Conservation (phyloP, 2,329 filamentous ascomycete species). For the Claviceps maximensis region DNA sequence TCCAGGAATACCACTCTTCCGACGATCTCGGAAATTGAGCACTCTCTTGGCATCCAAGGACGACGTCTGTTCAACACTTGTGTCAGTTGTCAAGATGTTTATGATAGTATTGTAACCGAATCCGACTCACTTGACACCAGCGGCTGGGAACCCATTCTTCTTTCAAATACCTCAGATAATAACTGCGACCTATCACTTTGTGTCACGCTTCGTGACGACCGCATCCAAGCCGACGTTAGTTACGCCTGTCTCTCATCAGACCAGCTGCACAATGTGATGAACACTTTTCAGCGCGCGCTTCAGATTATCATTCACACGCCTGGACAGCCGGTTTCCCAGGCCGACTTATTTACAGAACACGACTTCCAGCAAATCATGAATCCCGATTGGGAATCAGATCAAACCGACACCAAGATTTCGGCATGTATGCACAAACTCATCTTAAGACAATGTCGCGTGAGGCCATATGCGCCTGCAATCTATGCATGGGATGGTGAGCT, state of each 20-base stretch:
- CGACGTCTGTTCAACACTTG: constrained; percentile 37
- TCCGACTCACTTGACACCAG: constrained; percentile 5
- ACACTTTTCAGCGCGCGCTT: constrained; percentile 40
- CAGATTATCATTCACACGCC: constrained; percentile 30
- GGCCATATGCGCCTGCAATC: constrained; percentile 27
- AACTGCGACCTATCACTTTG: constrained; percentile 35
- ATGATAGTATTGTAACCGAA: constrained; percentile 10
- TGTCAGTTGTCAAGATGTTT: constrained; percentile 32
- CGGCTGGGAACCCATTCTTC: constrained; percentile 7
- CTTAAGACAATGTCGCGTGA: constrained; percentile 23
- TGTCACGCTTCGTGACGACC: constrained; percentile 26
- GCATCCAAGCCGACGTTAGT: constrained; percentile 30
- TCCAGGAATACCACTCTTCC: constrained; percentile 27
- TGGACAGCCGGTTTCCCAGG: constrained; percentile 27
- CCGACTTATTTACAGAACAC: constrained; percentile 40
- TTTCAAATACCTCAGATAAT: constrained; percentile 11
- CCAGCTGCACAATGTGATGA: constrained; percentile 34
- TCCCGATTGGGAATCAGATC: constrained; percentile 33
- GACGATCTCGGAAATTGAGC: constrained; percentile 32
- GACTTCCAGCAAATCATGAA: constrained; percentile 41
- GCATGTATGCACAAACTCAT: constrained; percentile 33
- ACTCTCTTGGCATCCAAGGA: constrained; percentile 29
- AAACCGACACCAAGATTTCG: constrained; percentile 25
- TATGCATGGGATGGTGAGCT: constrained; percentile 32
- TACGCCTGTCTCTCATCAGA: constrained; percentile 28